Conservation (phyloP, 2,329 filamentous ascomycete species). For the Phyllosticta citribraziliensis region DNA sequence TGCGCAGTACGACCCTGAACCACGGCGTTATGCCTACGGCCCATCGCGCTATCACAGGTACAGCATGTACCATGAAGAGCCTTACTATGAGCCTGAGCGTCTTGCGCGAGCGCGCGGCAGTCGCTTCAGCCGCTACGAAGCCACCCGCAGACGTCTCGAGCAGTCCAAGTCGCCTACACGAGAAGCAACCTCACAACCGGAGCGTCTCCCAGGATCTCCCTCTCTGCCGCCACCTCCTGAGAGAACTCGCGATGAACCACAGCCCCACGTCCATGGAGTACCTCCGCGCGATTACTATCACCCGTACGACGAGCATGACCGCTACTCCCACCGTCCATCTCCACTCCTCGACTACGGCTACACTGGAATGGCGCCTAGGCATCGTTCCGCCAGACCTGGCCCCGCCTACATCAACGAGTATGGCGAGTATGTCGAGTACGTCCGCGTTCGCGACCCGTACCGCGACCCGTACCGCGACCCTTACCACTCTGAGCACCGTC, state of each 20-base stretch:
- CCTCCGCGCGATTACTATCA: constrained; percentile 4
- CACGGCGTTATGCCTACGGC: constrained; percentile 3
- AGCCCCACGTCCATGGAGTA: not conserved
- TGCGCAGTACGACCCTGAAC: not conserved
- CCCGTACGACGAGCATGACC: constrained; percentile 1
- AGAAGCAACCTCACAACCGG: not conserved
- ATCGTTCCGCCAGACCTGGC: not conserved
- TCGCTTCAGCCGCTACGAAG: constrained; percentile 9
- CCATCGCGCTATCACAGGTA: constrained; percentile 7
- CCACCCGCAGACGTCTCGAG: constrained; percentile 5
- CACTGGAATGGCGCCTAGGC: not conserved
- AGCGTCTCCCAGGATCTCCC: constrained; percentile 1
- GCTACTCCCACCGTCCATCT: constrained; percentile 4
- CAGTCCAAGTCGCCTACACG: constrained; percentile 7
- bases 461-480: constrained; percentile 3
- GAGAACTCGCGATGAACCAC: not conserved
- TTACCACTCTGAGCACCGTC: not conserved
- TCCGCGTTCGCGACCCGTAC: constrained; percentile 7
- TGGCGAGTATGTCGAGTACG: constrained; percentile 9
- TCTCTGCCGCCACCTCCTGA: constrained; percentile 1
- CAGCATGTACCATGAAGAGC: constrained; percentile 7
- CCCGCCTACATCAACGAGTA: constrained; percentile 9
- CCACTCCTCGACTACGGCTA: constrained; percentile 1
- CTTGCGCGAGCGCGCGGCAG: constrained; percentile 2
- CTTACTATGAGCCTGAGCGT: not conserved